A percentile compares a stretch with the other conserved stretches of the same genome.
Conservation (phyloP, 2,329 filamentous ascomycete genomes). For the Polychaeton citri region DNA sequence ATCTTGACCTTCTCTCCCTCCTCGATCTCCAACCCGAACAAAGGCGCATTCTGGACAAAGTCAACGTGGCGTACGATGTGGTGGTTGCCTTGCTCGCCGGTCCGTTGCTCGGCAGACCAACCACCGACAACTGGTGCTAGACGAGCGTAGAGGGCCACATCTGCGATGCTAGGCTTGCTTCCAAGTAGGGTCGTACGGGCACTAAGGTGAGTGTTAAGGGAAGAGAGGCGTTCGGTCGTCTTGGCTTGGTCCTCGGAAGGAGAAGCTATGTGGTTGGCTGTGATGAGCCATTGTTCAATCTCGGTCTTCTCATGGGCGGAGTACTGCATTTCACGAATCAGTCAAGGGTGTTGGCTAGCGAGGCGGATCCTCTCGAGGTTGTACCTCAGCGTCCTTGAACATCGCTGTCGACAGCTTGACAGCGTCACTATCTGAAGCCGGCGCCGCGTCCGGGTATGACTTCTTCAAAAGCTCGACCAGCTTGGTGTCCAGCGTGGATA, state of each 20-base stretch:
- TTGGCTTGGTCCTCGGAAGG: slow-evolving; percentile 45
- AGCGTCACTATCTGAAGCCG: slow-evolving; percentile 17
- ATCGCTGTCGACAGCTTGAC: slow-evolving; percentile 21
- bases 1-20: slow-evolving; percentile 65
- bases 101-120: slow-evolving; percentile 78
- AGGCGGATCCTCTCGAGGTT: not conserved
- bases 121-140: slow-evolving; percentile 62
- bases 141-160: slow-evolving; percentile 69
- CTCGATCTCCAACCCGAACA: slow-evolving; percentile 55
- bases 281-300: slow-evolving; percentile 78
- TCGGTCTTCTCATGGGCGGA: slow-evolving; percentile 69
- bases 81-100: slow-evolving; percentile 76
- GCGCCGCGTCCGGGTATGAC: slow-evolving; percentile 19
- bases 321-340: slow-evolving; percentile 39
- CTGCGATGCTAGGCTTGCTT: slow-evolving; percentile 75
- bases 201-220: slow-evolving; percentile 76
- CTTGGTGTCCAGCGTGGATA: slow-evolving; percentile 18
- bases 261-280: slow-evolving; percentile 55
- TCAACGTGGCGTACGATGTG: slow-evolving; percentile 86
- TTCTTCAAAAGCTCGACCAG: slow-evolving; percentile 15
- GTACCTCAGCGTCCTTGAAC: slow-evolving; percentile 20
- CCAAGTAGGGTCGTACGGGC: slow-evolving; percentile 82
- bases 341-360: not conserved
- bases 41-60: slow-evolving; percentile 79
- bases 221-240: slow-evolving; percentile 53